phyloP scores from a whole-genome alignment of 139 green algal genomes.

The Coccomyxa sp. region DNA sequence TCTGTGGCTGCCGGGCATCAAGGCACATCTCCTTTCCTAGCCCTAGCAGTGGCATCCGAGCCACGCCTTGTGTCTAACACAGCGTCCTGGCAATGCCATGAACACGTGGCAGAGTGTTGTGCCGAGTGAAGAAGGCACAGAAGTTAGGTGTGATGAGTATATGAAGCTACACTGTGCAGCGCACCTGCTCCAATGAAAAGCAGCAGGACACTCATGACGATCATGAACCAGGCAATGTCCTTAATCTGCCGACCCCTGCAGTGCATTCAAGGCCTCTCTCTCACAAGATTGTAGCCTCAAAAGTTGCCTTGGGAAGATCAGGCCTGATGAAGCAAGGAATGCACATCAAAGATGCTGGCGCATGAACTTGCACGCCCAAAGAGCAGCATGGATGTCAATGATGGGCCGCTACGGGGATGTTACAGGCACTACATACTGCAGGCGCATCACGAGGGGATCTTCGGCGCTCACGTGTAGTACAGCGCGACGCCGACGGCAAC shows the following conservation, averaged over 20 bases:
- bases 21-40: not conserved
- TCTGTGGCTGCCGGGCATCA: not conserved
- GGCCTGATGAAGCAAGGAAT: too few relatives aligned
- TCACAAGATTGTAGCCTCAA: too few relatives aligned
- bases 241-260: slow-evolving; percentile 40
- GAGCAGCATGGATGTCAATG: too few relatives aligned
- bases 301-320: too few relatives aligned
- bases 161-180: not conserved
- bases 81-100: not conserved
- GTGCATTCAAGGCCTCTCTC: not conserved
- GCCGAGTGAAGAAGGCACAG: not conserved
- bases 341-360: too few relatives aligned
- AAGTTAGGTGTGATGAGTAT: not conserved
- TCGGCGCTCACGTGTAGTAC: slow-evolving; percentile 40
- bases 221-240: slow-evolving; percentile 53
- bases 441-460: not conserved
- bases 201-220: slow-evolving; percentile 33
- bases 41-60: not conserved
- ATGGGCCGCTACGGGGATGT: too few relatives aligned
- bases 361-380: too few relatives aligned
- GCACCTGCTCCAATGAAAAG: slow-evolving; percentile 46
- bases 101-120: not conserved
- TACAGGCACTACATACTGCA: too few relatives aligned
- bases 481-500: slow-evolving; percentile 27
- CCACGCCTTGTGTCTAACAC: not conserved